Conservation (phyloP, 768 basidiomycete genomes). For the Boletus eberwhitei region DNA sequence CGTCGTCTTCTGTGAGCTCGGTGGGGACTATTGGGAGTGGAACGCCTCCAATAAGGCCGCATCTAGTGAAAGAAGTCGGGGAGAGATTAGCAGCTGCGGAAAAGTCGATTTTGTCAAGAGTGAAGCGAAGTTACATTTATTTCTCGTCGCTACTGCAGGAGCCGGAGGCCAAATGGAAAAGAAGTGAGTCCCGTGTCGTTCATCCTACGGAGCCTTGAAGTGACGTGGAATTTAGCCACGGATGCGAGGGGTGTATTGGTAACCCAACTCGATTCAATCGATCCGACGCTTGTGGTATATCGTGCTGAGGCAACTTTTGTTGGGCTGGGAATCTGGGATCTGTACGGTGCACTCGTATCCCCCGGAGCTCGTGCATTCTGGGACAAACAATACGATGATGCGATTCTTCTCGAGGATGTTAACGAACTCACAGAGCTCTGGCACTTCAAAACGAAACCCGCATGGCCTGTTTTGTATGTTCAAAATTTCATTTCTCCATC, state of each 20-base stretch:
- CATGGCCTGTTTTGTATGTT: conserved; percentile 90
- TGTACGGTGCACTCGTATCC: conserved; percentile 83
- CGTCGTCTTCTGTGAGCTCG: conserved; percentile 58
- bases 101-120: conserved; percentile 81
- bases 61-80: conserved; percentile 37
- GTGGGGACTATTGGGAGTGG: conserved; percentile 44
- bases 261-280: conserved; percentile 94
- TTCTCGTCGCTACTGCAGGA: conserved; percentile 96
- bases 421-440: conserved; percentile 90
- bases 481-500: conserved; percentile 9
- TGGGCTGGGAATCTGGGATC: conserved; percentile 92
- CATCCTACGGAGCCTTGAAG: background rate
- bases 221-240: conserved; percentile 47
- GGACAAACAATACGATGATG: conserved; percentile 91
- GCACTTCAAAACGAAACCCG: conserved; percentile 87
- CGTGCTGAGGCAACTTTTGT: conserved; percentile 97
- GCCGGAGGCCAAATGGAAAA: conserved; percentile 96
- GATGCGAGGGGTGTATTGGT: conserved; percentile 90
- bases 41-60: conserved; percentile 24
- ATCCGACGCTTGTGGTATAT: conserved; percentile 94
- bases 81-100: conserved; percentile 60
- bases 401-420: conserved; percentile 80
- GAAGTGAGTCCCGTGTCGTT: conserved; percentile 51
- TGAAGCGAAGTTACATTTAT: conserved; percentile 94
- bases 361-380: conserved; percentile 79